phyloP scores from a whole-genome alignment of 1,139 yeast species.

The Lodderomyces orthopsilosis region DNA sequence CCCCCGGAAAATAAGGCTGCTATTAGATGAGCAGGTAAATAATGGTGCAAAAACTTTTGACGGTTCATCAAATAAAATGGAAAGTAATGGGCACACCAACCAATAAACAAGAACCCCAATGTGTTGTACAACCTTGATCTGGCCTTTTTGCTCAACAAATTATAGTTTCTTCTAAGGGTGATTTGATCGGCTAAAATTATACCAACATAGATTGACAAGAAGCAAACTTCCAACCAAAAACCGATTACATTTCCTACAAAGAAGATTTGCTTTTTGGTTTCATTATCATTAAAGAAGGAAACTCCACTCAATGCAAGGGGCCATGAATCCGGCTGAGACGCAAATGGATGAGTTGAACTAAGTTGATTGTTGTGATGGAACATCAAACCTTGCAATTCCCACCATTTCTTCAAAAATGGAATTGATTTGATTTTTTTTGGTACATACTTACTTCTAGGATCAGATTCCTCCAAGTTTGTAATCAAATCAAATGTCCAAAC shows the following conservation, averaged over 20 bases:
- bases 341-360: conserved; percentile 90
- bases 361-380: conserved; percentile 88
- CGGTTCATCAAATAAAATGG: conserved; percentile 92
- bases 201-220: conserved; percentile 65
- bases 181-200: conserved; percentile 68
- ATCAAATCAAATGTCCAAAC: conserved; percentile 80
- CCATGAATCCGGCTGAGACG: conserved; percentile 92
- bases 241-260: conserved; percentile 89
- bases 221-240: conserved; percentile 81
- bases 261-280: conserved; percentile 68
- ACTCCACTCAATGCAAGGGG: conserved; percentile 92
- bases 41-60: conserved; percentile 92
- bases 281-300: conserved; percentile 88
- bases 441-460: conserved; percentile 56
- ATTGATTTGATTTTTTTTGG: conserved; percentile 57
- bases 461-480: conserved; percentile 51
- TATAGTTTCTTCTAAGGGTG: conserved; percentile 67
- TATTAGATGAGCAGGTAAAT: conserved; percentile 90
- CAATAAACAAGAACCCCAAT: conserved; percentile 78
- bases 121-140: conserved; percentile 77
- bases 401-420: conserved; percentile 83
- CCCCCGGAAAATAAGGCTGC: conserved; percentile 86
- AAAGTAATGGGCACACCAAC: conserved; percentile 86
- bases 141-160: conserved; percentile 57
- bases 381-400: conserved; percentile 86